Evolutionary conservation across 225 moss, liverwort and hornwort species (phyloP), one percentile per base, ranked within the genome.

Genomic region (Lunularia cruciata): DNA sequence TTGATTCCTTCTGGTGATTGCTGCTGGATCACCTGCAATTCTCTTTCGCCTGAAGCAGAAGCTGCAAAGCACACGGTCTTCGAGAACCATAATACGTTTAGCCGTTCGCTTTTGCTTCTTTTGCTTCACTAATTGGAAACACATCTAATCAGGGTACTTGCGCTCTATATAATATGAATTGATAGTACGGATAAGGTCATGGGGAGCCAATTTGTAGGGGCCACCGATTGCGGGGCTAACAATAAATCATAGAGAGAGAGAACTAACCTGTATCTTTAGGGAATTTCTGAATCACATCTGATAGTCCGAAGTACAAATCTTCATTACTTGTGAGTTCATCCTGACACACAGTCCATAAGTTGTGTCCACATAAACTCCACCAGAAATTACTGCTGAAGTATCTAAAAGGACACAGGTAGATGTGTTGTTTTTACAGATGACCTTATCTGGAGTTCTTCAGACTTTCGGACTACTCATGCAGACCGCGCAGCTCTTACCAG

Each of bases 281-380:
- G 80, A 96, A 85, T 69, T 86, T 96, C 67, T 86, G 87, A 66
- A 96, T 83, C 47, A 86, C 83, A 64, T 92, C 81, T 19, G 79
- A 73, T 33, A 92, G 86, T 66, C 89, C 96, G 53, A 81, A 82
- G 67, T 85, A 92, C 42, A 96, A 77, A 43, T 87, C 72, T 43
- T 92, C 89, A 76, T 90, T 75, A 61, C 75, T 86, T 30, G 85
- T 92, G 64, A 92, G 90, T 65, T 96, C 96, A 83, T 96, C 96
- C 89, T 95, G 79, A 69, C 65, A 30, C 16, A 12, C 39, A 40
- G 6, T 23, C 12, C 23, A 25, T 13, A 33, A n/a, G n/a, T n/a
- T n/a, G n/a, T n/a, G n/a, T n/a, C n/a, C n/a, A n/a, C n/a, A n/a
- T n/a, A n/a, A n/a, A n/a, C n/a, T n/a, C n/a, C n/a, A n/a, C n/a